These are phyloP conservation scores for Cylindrotheca closterium DNA, from an alignment of 108 stramenopile species.

Conservation along the genomic window DNA sequence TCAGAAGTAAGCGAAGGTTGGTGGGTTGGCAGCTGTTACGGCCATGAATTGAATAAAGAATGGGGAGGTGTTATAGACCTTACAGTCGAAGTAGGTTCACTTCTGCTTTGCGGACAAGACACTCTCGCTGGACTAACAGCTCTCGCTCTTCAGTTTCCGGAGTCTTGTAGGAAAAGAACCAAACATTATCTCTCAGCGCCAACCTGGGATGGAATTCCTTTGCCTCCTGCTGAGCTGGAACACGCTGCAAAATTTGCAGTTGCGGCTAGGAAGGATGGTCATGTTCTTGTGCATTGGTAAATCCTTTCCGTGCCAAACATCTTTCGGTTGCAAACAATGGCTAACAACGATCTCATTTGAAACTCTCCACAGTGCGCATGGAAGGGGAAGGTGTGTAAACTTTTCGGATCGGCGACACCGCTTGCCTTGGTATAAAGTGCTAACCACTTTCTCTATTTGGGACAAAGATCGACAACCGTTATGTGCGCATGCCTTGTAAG, in stretches of 20 bases:
- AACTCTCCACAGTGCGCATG: not conserved
- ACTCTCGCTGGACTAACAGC: no score
- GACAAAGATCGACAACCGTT: conserved; percentile 78
- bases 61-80: conserved; percentile 85
- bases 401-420: no score
- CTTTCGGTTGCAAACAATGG: not conserved
- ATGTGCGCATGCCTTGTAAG: conserved; percentile 88
- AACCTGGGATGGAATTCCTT: conserved; percentile 88
- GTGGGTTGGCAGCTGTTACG: conserved; percentile 87
- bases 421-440: no score
- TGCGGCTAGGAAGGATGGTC: conserved; percentile 62
- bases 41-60: conserved; percentile 67
- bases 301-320: not conserved
- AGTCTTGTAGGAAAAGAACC: conserved; percentile 57
- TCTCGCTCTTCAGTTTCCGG: conserved; percentile 75
- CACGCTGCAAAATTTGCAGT: conserved; percentile 74
- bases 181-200: conserved; percentile 63
- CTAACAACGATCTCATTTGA: not conserved
- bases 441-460: no score
- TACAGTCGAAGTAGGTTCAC: conserved; percentile 62
- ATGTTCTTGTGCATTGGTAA: conserved; percentile 79
- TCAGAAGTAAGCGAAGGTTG: conserved; percentile 83
- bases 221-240: conserved; percentile 76
- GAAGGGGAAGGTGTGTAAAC: not conserved
- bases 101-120: no score